Evolutionary conservation across 495 filamentous ascomycete species (phyloP).

Genomic region (Evernia prunastri): DNA sequence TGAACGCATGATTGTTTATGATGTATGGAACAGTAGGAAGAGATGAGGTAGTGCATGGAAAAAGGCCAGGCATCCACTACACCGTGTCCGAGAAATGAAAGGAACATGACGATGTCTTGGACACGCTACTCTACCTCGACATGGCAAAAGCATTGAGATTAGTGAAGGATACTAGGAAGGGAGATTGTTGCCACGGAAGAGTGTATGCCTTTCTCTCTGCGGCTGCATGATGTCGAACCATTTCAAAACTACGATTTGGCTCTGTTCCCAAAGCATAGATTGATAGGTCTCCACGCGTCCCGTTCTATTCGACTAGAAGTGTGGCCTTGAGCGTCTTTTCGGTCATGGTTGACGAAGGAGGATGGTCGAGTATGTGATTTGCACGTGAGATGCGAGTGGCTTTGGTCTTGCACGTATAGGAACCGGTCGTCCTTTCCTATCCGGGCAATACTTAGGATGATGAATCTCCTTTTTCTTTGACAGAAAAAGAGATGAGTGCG

Average conservation of each 20-base stretch:
- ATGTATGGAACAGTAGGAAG: neutral
- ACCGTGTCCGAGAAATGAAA: neutral
- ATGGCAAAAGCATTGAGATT: too few relatives aligned
- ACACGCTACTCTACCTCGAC: neutral
- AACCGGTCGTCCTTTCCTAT: neutral
- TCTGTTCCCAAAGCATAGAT: neutral
- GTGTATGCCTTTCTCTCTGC: neutral
- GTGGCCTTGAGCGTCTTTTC: neutral
- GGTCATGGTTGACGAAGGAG: neutral
- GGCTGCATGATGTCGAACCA: neutral
- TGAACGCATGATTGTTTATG: neutral
- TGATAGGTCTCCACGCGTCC: neutral
- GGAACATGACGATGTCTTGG: neutral
- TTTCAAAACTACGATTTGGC: neutral
- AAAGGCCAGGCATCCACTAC: neutral
- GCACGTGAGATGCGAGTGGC: neutral
- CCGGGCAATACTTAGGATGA: neutral
- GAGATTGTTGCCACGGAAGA: neutral
- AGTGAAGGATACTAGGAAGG: neutral
- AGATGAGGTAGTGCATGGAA: neutral
- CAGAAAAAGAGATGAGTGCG: neutral
- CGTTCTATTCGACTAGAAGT: neutral
- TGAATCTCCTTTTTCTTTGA: neutral
- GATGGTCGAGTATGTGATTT: neutral
- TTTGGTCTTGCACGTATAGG: neutral